These are phyloP conservation scores for Aspergillus ochraceoroseus DNA, from an alignment of 2,329 filamentous ascomycete species.

Conservation along the genomic window DNA sequence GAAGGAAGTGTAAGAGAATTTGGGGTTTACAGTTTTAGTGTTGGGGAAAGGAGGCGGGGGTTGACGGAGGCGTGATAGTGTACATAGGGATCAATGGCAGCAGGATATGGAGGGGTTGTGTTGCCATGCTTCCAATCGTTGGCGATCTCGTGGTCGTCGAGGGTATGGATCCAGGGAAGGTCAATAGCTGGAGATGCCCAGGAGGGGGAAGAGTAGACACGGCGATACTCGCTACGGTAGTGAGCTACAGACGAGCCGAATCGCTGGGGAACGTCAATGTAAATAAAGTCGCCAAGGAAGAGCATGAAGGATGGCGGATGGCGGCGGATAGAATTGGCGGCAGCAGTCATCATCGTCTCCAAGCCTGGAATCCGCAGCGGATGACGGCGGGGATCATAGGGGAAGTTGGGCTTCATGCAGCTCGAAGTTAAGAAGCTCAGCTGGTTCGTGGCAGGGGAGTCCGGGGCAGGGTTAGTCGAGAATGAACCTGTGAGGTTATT, in stretches of 20 bases:
- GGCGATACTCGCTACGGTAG: conserved; percentile 87
- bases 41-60: conserved; percentile 46
- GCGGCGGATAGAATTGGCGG: conserved; percentile 50
- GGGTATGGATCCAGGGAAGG: conserved; percentile 94
- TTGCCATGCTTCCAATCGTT: conserved; percentile 84
- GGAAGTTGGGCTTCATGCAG: conserved; percentile 86
- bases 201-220: conserved; percentile 92
- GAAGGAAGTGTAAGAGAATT: conserved; percentile 71
- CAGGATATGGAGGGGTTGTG: conserved; percentile 70
- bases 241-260: conserved; percentile 67
- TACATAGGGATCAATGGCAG: conserved; percentile 76
- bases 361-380: conserved; percentile 77
- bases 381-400: conserved; percentile 80
- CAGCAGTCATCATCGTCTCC: conserved; percentile 66
- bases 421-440: conserved; percentile 91
- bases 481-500: conserved; percentile 85
- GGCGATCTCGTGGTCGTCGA: conserved; percentile 93
- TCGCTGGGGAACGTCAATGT: conserved; percentile 71
- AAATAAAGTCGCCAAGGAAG: conserved; percentile 51
- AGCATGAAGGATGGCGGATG: conserved; percentile 66
- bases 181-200: conserved; percentile 62
- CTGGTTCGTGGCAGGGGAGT: conserved; percentile 59
- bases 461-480: conserved; percentile 66
- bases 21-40: conserved; percentile 54
- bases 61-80: conserved; percentile 83